Conservation (phyloP, 2,329 filamentous ascomycete genomes). For the Fusarium liriodendri region DNA sequence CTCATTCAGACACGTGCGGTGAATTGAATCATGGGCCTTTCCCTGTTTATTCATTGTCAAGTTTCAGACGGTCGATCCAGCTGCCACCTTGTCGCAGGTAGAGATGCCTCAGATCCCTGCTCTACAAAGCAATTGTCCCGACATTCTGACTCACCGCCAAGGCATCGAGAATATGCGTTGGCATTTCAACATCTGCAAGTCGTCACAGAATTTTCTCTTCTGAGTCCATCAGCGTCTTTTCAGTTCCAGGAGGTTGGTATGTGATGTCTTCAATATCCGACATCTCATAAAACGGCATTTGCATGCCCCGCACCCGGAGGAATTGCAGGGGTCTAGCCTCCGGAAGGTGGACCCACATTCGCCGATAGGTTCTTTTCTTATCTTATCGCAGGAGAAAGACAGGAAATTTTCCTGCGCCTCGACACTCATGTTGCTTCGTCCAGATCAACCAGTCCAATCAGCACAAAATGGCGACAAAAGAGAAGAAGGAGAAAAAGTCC, state of each 20-base stretch:
- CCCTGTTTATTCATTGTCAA: neutral
- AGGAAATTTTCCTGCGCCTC: conserved; percentile 24
- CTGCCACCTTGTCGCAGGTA: neutral
- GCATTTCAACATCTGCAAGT: neutral
- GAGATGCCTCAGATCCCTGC: neutral
- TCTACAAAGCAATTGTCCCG: neutral
- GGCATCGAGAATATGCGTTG: neutral
- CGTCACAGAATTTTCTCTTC: neutral
- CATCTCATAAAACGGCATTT: conserved; percentile 16
- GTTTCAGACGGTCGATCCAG: neutral
- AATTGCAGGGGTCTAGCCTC: conserved; percentile 25
- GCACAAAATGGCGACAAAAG: conserved; percentile 43
- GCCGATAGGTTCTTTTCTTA: conserved; percentile 29
- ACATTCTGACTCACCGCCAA: neutral
- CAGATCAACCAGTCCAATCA: conserved; percentile 13
- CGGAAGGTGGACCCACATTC: conserved; percentile 25
- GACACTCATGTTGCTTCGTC: neutral
- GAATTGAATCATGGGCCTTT: neutral
- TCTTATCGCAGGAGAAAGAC: conserved; percentile 40
- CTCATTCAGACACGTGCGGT: conserved; percentile 2
- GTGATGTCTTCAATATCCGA: conserved; percentile 2
- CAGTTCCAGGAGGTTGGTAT: conserved; percentile 16
- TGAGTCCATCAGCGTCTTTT: conserved; percentile 5
- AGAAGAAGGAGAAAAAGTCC: conserved; percentile 40
- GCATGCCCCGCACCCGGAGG: conserved; percentile 22